A percentile compares a stretch with the other conserved stretches of the same genome.
phyloP scores from a whole-genome alignment of 345 rosid species.

The Rhizophora apiculata region DNA sequence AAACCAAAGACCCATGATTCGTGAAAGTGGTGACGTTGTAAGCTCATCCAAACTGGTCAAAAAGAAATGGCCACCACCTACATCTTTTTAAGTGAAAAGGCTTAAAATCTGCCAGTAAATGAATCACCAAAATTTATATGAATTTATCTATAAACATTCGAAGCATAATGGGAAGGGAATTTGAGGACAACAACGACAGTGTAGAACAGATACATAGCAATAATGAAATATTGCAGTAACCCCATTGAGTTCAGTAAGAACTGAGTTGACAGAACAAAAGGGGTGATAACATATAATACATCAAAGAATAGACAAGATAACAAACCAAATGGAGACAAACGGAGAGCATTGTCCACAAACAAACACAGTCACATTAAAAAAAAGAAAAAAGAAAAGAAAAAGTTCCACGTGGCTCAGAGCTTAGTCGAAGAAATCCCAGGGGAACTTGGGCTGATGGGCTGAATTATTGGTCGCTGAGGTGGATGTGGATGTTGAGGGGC shows the following conservation, averaged over 20 bases:
- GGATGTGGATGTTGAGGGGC: slow-evolving; percentile 32
- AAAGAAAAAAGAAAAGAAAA: slow-evolving; percentile 17
- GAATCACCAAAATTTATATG: background rate
- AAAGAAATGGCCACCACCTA: slow-evolving; percentile 5
- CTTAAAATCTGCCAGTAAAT: background rate
- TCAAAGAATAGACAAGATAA: slow-evolving; percentile 60
- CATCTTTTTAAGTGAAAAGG: slow-evolving; percentile 4
- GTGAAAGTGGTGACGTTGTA: no score
- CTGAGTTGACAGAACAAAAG: slow-evolving; percentile 18
- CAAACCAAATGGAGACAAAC: slow-evolving; percentile 43
- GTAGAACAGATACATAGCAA: slow-evolving; percentile 9
- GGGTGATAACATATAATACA: slow-evolving; percentile 58
- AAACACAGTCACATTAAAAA: background rate
- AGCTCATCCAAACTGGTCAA: background rate
- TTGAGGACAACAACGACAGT: slow-evolving; percentile 7
- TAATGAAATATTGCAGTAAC: slow-evolving; percentile 34
- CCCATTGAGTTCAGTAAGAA: slow-evolving; percentile 51
- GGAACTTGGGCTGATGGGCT: slow-evolving; percentile 59
- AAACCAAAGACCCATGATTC: no score
- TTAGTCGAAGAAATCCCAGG: slow-evolving; percentile 90
- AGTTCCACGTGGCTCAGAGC: slow-evolving; percentile 2
- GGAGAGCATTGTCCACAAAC: slow-evolving; percentile 64
- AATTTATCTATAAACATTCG: slow-evolving; percentile 4
- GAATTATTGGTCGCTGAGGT: slow-evolving; percentile 27
- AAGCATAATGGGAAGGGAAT: slow-evolving; percentile 24